Base-by-base conservation (phyloP, 192 early-diverging fungal genomes). In the Spizellomyces sp. region DNA sequence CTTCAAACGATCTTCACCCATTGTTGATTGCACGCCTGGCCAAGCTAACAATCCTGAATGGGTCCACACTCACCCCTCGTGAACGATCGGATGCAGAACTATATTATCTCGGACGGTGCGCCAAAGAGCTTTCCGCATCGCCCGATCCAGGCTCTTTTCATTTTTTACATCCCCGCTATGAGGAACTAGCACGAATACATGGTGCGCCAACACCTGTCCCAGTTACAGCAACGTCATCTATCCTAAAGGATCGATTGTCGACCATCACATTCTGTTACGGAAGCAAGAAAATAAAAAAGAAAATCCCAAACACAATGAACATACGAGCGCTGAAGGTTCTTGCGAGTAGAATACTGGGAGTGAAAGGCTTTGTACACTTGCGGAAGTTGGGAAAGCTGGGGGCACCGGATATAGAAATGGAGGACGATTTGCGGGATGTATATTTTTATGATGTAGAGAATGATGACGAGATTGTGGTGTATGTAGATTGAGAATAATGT, bases 1-100 rank as follows among this genome's bases (percentile, higher is more conserved):
- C 50, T 15, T 10, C 48, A n/a, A 44, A 55, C 2, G 67, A 75
- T 54, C 14, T 76, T 14, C 61, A 55, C 4, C 44, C 17, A 6
- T 58, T 62, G 4, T 58, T 80, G 17, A 65, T 73, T 15, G 73
- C 67, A 21, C 65, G 81, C 4, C 57, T 83, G 5, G 19, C 54
- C 43, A 67, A 59, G 17, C 64, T 70, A 42, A 76, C 63, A 4
- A 36, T n/a, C 15, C 48, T 83, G 44, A 83, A 83, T 65, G 81
- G 81, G 9, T 43, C 66, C 22, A 45, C 9, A 7, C 48, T 80
- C 6, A 48, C 69, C 14, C 42, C 58, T 8, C 43, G 61, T 7
- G 69, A 70, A 47, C 65, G 81, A 17, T 12, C 36, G 15, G 75
- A 83, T 48, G 76, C 73, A 14, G 81, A 83, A 70, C 46, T 80